Conservation (phyloP, 371 early-diverging fungal genomes). For the Lichtheimia corymbifera region DNA sequence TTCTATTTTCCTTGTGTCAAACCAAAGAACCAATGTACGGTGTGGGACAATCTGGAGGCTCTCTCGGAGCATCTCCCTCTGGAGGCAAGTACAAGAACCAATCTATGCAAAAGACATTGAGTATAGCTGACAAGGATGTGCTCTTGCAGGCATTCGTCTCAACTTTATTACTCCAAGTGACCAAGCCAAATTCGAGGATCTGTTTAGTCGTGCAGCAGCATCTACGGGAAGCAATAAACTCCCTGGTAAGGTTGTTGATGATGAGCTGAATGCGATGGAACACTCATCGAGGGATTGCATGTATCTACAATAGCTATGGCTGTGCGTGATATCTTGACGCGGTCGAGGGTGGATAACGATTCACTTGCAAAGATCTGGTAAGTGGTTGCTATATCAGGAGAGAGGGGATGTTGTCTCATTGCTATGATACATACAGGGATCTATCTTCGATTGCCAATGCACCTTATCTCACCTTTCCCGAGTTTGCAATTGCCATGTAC, state of each 20-base stretch:
- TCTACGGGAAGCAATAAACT: slow-evolving; percentile 35
- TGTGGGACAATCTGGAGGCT: too few species aligned
- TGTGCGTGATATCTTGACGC: slow-evolving; percentile 40
- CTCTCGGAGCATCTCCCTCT: too few species aligned
- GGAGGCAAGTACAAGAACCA: too few species aligned
- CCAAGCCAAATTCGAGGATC: slow-evolving; percentile 49
- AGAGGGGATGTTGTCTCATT: neutral
- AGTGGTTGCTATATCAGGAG: neutral
- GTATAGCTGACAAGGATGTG: too few species aligned
- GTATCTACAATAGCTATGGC: slow-evolving; percentile 28
- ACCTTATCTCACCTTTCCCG: slow-evolving; percentile 54
- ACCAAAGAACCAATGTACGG: too few species aligned
- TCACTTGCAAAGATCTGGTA: slow-evolving; percentile 56
- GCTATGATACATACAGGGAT: slow-evolving; percentile 31
- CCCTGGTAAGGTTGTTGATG: slow-evolving; percentile 30
- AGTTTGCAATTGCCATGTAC: slow-evolving; percentile 65
- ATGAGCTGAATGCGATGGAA: neutral
- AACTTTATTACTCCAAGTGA: slow-evolving; percentile 46
- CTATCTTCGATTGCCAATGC: slow-evolving; percentile 42
- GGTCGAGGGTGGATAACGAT: slow-evolving; percentile 47
- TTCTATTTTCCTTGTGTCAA: too few species aligned
- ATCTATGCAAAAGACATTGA: too few species aligned
- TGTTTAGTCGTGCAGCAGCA: slow-evolving; percentile 40
- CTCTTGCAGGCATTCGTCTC: slow-evolving; percentile 38
- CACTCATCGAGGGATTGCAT: neutral